A percentile compares a stretch with the other conserved stretches of the same genome.
phyloP scores from a whole-genome alignment of 2,329 filamentous ascomycete species.

The Diplocarpon rosae region DNA sequence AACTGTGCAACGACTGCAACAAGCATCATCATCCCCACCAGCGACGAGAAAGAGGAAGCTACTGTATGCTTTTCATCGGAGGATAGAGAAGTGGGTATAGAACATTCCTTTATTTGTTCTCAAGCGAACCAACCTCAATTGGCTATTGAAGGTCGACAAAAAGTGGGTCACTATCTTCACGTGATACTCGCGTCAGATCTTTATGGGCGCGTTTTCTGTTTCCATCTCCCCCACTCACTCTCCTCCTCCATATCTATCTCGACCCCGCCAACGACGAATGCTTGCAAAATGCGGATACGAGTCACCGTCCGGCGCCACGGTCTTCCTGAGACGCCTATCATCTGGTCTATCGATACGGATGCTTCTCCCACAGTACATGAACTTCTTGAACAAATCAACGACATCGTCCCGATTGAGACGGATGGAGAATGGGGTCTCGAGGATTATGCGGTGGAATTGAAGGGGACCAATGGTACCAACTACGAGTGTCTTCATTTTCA shows the following conservation, averaged over 20 bases:
- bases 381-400: conserved; percentile 68
- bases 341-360: conserved; percentile 54
- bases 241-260: neutral
- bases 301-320: conserved; percentile 62
- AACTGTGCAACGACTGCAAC: too few species aligned
- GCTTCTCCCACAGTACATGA: conserved; percentile 55
- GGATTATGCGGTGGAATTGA: conserved; percentile 76
- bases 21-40: too few species aligned
- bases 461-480: conserved; percentile 39
- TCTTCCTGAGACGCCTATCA: conserved; percentile 58
- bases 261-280: neutral
- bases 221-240: neutral
- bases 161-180: too few species aligned
- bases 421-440: conserved; percentile 69
- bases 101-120: too few species aligned
- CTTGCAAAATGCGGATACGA: conserved; percentile 53
- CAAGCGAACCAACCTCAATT: too few species aligned
- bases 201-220: neutral
- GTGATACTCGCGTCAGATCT: too few species aligned
- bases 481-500: conserved; percentile 89
- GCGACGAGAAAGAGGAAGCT: too few species aligned
- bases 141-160: too few species aligned
- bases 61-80: too few species aligned
- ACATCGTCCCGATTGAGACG: conserved; percentile 70
- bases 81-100: too few species aligned